Base-by-base conservation (phyloP, 495 filamentous ascomycete species). In the Hyphodiscus hymeniophilus region DNA sequence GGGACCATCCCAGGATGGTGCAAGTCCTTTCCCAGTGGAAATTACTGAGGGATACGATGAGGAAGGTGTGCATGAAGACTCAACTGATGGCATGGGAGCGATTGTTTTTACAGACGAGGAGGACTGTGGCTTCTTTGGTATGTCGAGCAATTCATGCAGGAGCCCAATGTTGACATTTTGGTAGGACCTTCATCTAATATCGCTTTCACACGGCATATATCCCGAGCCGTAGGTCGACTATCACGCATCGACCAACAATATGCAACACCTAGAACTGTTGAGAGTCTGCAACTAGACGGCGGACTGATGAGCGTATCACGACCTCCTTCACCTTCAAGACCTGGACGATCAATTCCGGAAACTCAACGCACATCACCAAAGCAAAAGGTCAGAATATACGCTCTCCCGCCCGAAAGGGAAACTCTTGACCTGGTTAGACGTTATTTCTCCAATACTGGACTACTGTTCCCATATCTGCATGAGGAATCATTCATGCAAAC, bases 121-220 rank as follows among this genome's bases (percentile, higher is more conserved):
- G 45, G 66, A 72, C 46, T 66, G 60, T 30, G 71, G 66, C 0
- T 73, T 70, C 49, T 74, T 74, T 55, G 71, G 69, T 72, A 58
- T 15, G 33, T 7, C 3, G 23, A 8, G 30, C 20, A 46, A 15
- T 3, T 28, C 46, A 30, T 0, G 7, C 26, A 38, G 13, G n/a
- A 22, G 16, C 12, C 20, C 22, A n/a, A 18, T 45, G 21, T 47
- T 60, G 36, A 63, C 26, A 35, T 7, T 13, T 7, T 24, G n/a
- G 6, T 22, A 72, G 69, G 71, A 1, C 63, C 71, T 6, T 73
- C 71, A 4, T 74, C 71, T 1, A 73, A 74, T 52, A 67, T 72
- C 33, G 69, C 70, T 1, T 73, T 74, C 39, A 58, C 68, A 13
- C 61, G 67, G 13, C 64, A 66, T 48, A 39, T 69, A 5, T 63